Conservation (phyloP, 73 alveolate genomes). For the Paramecium pentaurelia region DNA sequence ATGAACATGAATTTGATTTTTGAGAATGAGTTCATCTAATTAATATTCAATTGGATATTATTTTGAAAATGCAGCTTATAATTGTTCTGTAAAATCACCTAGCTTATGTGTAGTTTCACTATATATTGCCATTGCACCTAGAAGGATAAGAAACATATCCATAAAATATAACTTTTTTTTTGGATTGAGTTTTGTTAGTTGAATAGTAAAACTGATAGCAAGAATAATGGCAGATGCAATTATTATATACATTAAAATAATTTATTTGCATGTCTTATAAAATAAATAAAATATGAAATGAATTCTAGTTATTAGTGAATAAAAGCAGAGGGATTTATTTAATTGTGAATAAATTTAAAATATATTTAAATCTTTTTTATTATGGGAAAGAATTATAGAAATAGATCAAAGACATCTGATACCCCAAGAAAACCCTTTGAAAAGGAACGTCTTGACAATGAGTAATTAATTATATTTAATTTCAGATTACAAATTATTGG, state of each 20-base stretch:
- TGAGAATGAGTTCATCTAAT: not conserved
- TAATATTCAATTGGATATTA: not conserved
- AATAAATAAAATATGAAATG: not conserved
- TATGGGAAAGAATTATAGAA: constrained; percentile 53
- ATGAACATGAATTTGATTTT: not conserved
- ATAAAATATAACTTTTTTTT: not conserved
- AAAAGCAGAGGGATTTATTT: constrained; percentile 17
- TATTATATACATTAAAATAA: not conserved
- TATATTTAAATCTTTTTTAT: constrained; percentile 48
- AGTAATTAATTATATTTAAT: constrained; percentile 59
- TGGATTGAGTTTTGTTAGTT: not conserved
- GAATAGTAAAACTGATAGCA: constrained; percentile 8
- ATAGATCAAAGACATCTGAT: constrained; percentile 75
- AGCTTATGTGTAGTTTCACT: not conserved
- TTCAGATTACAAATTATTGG: constrained; percentile 89
- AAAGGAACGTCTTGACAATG: constrained; percentile 91
- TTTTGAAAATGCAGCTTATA: not conserved
- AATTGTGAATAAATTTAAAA: constrained; percentile 24
- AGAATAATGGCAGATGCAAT: constrained; percentile 4
- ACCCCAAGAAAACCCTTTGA: constrained; percentile 95
- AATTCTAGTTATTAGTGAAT: not conserved
- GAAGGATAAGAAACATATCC: not conserved
- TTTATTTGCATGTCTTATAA: not conserved
- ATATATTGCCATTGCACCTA: constrained; percentile 11
- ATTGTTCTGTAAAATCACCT: not conserved